Evolutionary conservation across 2,329 filamentous ascomycete species (phyloP).

Genomic region (Ophiostoma populinum): DNA sequence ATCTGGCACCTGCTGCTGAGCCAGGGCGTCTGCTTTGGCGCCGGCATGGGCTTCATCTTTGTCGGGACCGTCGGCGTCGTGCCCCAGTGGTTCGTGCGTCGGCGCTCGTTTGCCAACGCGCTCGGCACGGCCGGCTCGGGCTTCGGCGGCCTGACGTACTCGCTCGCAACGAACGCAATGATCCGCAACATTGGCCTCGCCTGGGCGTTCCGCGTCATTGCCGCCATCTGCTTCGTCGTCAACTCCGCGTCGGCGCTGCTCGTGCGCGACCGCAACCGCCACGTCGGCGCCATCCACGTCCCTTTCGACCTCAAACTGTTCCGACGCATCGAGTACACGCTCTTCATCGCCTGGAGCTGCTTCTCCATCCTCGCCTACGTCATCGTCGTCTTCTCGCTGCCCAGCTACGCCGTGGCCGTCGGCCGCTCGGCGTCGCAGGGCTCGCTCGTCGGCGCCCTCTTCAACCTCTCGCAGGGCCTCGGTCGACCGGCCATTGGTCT

Average conservation of each 20-base stretch:
- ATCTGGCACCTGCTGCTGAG: slow-evolving; percentile 64
- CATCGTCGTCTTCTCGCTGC: slow-evolving; percentile 59
- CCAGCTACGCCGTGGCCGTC: slow-evolving; percentile 53
- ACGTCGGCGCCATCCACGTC: slow-evolving; percentile 46
- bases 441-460: slow-evolving; percentile 52
- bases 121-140: slow-evolving; percentile 53
- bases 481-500: slow-evolving; percentile 58
- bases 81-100: slow-evolving; percentile 57
- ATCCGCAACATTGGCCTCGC: slow-evolving; percentile 43
- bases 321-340: slow-evolving; percentile 40
- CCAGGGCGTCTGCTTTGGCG: slow-evolving; percentile 61
- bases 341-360: slow-evolving; percentile 50
- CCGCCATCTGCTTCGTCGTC: slow-evolving; percentile 43
- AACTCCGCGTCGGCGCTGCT: slow-evolving; percentile 47
- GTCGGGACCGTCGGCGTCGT: slow-evolving; percentile 49
- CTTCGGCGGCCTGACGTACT: slow-evolving; percentile 56
- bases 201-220: slow-evolving; percentile 51
- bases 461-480: slow-evolving; percentile 50
- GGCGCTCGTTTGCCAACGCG: slow-evolving; percentile 52
- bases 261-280: slow-evolving; percentile 54
- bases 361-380: slow-evolving; percentile 60
- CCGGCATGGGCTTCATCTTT: slow-evolving; percentile 63
- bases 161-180: slow-evolving; percentile 50
- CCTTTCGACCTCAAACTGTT: slow-evolving; percentile 50
- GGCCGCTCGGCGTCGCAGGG: slow-evolving; percentile 51